Conservation (phyloP, 208 protist species). For the Acanthamoeba quina region DNA sequence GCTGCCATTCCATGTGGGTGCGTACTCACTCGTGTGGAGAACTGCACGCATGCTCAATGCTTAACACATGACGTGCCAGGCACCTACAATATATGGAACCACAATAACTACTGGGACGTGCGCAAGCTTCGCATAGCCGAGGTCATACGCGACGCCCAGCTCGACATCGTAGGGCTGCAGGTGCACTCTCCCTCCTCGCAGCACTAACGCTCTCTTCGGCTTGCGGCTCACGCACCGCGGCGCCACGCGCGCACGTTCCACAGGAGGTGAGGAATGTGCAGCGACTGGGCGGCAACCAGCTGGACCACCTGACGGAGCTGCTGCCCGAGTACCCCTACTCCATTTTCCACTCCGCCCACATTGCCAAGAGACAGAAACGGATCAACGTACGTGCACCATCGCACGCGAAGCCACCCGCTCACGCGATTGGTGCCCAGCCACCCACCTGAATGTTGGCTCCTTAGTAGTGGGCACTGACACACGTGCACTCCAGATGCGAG, state of each 20-base stretch:
- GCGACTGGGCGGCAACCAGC: background rate
- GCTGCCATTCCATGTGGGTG: background rate
- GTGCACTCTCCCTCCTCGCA: background rate
- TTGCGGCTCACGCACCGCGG: background rate
- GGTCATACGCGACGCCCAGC: background rate
- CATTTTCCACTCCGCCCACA: conserved; percentile 11
- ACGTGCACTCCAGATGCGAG: background rate
- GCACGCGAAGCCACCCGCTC: background rate
- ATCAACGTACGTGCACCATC: background rate
- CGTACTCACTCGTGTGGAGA: background rate
- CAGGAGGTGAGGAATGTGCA: conserved; percentile 33
- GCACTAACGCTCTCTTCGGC: background rate
- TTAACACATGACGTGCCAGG: background rate
- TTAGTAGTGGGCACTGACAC: background rate
- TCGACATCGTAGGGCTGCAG: conserved; percentile 8
- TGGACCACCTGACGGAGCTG: conserved; percentile 6
- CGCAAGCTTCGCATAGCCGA: conserved; percentile 28
- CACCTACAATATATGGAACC: conserved; percentile 35
- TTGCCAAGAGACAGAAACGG: background rate
- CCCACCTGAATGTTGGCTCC: background rate
- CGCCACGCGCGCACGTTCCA: background rate
- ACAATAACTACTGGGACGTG: conserved; percentile 20
- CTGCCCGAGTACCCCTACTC: conserved; percentile 12
- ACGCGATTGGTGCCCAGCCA: too few species aligned
- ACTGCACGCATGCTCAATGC: background rate